Conservation (phyloP, 345 rosid species). For the Eucalyptus microcorys region DNA sequence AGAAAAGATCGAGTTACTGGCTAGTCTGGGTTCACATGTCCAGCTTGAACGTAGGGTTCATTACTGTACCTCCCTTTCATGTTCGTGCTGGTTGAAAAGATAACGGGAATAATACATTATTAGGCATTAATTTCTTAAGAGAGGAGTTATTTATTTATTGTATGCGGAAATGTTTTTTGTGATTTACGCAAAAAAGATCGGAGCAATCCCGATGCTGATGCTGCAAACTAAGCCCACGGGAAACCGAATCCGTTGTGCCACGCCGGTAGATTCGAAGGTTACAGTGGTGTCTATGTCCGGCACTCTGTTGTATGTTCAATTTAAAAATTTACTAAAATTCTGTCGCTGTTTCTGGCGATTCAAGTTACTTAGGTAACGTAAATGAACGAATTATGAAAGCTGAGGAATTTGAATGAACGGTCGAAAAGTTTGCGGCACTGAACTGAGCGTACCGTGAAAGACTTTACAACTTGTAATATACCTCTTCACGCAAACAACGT, state of each 20-base stretch:
- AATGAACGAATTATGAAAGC: background rate
- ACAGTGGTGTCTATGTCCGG: constrained; percentile 68
- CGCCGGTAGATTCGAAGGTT: constrained; percentile 71
- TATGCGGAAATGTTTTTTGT: background rate
- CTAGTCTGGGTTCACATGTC: background rate
- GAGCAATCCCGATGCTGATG: constrained; percentile 26
- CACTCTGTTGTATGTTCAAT: constrained; percentile 22
- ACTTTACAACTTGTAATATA: background rate
- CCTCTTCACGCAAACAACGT: background rate
- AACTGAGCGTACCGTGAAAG: background rate
- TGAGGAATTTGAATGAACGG: background rate
- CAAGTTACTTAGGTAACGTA: background rate
- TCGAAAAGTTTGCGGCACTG: background rate
- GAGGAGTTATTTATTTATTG: background rate
- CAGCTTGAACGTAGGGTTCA: background rate
- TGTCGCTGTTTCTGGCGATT: background rate
- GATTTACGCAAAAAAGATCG: background rate
- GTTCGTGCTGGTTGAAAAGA: background rate
- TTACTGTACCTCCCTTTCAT: background rate
- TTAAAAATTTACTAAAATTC: background rate
- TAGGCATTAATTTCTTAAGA: background rate
- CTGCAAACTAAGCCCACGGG: constrained; percentile 77
- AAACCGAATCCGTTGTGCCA: constrained; percentile 66
- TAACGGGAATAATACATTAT: background rate
- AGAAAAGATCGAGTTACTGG: background rate